Conservation (phyloP, 371 early-diverging fungal genomes). For the Phascolomyces articulosus region DNA sequence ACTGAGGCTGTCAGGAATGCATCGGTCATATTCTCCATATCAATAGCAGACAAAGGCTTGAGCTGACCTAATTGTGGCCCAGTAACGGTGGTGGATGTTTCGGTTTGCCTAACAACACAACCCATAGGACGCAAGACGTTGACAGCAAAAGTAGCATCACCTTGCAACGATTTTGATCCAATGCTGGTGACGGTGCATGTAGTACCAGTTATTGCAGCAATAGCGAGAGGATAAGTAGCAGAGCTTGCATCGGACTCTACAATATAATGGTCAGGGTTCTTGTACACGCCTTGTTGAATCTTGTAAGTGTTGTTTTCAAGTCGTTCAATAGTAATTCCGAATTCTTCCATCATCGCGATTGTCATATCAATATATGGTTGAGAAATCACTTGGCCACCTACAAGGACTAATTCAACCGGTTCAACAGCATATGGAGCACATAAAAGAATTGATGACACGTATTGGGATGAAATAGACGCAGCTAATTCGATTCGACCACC, state of each 20-base stretch:
- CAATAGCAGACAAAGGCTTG: constrained; percentile 78
- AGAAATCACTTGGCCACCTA: constrained; percentile 94
- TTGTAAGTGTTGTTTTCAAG: constrained; percentile 80
- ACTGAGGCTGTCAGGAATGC: constrained; percentile 96
- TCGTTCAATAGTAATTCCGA: constrained; percentile 84
- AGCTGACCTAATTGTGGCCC: constrained; percentile 83
- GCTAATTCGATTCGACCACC: constrained; percentile 91
- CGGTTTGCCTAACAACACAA: constrained; percentile 84
- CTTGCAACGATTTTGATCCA: constrained; percentile 87
- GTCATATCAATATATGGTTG: constrained; percentile 99
- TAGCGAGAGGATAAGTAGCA: constrained; percentile 96
- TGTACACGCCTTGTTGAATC: constrained; percentile 79
- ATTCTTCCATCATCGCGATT: constrained; percentile 94
- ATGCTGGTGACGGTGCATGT: constrained; percentile 91
- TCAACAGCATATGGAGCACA: constrained; percentile 92
- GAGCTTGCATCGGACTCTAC: constrained; percentile 97
- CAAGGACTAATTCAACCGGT: constrained; percentile 81
- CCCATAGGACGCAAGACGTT: constrained; percentile 96
- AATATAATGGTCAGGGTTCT: constrained; percentile 81
- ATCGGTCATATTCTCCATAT: constrained; percentile 99
- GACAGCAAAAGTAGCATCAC: constrained; percentile 91
- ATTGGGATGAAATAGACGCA: constrained; percentile 95
- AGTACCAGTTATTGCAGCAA: constrained; percentile 95
- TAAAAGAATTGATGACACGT: constrained; percentile 94
- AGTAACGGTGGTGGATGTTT: constrained; percentile 85